These are phyloP conservation scores for Ophiostoma triangulosporum DNA, from an alignment of 2,329 filamentous ascomycete genomes.

Conservation along the genomic window DNA sequence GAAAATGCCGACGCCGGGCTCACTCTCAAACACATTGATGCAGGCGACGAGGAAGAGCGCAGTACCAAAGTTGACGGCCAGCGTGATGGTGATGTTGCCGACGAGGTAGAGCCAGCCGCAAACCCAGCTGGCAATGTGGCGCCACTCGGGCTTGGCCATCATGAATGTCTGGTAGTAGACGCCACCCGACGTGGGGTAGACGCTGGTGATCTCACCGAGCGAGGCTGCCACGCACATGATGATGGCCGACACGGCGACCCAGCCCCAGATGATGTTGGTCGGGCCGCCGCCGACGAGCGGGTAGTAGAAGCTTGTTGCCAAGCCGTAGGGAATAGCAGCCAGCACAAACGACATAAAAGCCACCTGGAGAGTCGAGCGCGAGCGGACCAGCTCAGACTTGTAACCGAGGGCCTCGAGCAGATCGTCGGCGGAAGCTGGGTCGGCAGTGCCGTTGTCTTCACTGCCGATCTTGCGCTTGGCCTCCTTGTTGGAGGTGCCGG, in stretches of 20 bases:
- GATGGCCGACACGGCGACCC: neutral
- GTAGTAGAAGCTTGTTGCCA: neutral
- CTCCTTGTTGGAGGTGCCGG: neutral
- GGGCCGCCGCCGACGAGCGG: neutral
- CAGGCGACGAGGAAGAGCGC: slow-evolving; percentile 2
- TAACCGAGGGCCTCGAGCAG: slow-evolving; percentile 1
- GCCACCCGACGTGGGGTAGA: slow-evolving; percentile 1
- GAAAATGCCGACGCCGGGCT: slow-evolving; percentile 1
- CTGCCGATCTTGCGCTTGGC: neutral
- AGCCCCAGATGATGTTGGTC: slow-evolving; percentile 2
- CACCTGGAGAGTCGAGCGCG: slow-evolving; percentile 1
- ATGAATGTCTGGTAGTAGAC: slow-evolving; percentile 3
- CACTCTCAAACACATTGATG: slow-evolving; percentile 2
- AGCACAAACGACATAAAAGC: slow-evolving; percentile 1
- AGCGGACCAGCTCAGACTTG: neutral
- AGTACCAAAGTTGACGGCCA: neutral
- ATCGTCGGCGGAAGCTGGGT: neutral
- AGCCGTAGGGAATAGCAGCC: neutral
- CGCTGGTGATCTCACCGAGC: neutral
- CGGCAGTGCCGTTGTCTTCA: neutral
- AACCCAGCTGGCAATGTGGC: neutral
- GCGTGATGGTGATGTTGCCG: slow-evolving; percentile 2
- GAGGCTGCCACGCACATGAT: neutral
- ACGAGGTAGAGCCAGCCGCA: slow-evolving; percentile 1
- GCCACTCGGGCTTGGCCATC: neutral